Base-by-base conservation (phyloP, 2,329 filamentous ascomycete genomes). In the Xylaria sp. region DNA sequence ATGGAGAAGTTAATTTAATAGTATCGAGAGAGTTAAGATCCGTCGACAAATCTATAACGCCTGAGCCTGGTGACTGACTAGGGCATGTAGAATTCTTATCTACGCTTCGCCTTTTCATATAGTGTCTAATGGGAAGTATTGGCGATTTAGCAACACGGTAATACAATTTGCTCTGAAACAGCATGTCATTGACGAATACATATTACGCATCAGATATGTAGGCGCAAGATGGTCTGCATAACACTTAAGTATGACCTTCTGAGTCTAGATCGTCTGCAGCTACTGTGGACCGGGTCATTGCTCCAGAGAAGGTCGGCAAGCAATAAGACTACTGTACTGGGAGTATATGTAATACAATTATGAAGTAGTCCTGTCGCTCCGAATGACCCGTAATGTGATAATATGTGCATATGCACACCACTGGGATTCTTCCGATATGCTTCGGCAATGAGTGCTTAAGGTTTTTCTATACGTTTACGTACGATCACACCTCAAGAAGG, bases 181-280 rank as follows among this genome's bases (percentile, higher is more conserved):
- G 6, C 39, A 50, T 63, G 15, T 29, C 33, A 25, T 50, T 59
- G 71, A 45, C 51, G 44, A 42, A 31, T 47, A 31, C 22, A 36
- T 17, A 61, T 33, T 25, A 47, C 42, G 22, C 20, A 61, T 22
- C 39, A 42, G 36, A 66, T 53, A 61, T 63, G 59, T 69, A 62
- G 44, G 45, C 31, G 44, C 55, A 65, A 63, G 58, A 69, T 67
- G 36, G 58, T 59, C 55, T 66, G 61, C 59, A 66, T 57, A 42
- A 31, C n/a, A n/a, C n/a, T n/a, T 31, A 38, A 63, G 44, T 7
- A 50, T 57, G 38, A 22, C 61, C 29, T 38, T 53, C 50, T 47
- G 38, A 45, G 54, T 58, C 54, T 61, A 59, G 51, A 44, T 58
- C 44, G 50, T 61, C 61, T 65, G 66, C 61, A 67, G 31, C 50